phyloP scores from a whole-genome alignment of 768 basidiomycete species.

The Candolleomyces efflorescens region DNA sequence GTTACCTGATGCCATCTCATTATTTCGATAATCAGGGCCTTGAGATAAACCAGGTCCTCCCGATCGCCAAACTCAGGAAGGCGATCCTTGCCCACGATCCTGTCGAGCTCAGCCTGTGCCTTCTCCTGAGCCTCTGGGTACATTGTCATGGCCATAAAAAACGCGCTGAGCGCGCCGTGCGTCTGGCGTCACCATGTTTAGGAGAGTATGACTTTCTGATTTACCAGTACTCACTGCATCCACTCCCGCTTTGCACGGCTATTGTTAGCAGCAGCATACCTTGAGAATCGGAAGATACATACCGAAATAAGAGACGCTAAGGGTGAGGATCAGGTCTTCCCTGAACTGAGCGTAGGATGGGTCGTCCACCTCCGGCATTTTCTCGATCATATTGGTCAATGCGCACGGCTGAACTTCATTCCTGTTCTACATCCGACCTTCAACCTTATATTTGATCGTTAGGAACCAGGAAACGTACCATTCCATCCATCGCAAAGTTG shows the following conservation, averaged over 20 bases:
- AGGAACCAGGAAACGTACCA: background rate
- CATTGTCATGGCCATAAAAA: constrained; percentile 10
- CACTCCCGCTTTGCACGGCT: constrained; percentile 1
- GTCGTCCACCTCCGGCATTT: background rate
- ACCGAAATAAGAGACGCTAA: background rate
- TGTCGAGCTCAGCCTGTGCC: constrained; percentile 22
- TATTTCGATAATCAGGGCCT: constrained; percentile 17
- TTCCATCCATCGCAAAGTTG: background rate
- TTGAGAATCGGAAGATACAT: background rate
- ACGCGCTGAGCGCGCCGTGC: background rate
- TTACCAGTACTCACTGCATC: background rate
- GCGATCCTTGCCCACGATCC: constrained; percentile 11
- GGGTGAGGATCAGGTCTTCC: background rate
- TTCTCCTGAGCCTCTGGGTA: constrained; percentile 14
- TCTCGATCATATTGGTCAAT: background rate
- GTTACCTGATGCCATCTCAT: constrained; percentile 11
- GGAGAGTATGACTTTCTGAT: too few relatives aligned
- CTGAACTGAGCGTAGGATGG: background rate
- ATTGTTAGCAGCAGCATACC: background rate
- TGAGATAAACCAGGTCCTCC: constrained; percentile 14
- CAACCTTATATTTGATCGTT: too few relatives aligned
- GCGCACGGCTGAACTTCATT: background rate
- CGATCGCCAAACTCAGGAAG: constrained; percentile 20
- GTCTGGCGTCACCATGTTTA: background rate
- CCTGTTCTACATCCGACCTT: background rate